Evolutionary conservation across 805 yeast species (phyloP).

Genomic region (Hanseniaspora hatyaiensis): DNA sequence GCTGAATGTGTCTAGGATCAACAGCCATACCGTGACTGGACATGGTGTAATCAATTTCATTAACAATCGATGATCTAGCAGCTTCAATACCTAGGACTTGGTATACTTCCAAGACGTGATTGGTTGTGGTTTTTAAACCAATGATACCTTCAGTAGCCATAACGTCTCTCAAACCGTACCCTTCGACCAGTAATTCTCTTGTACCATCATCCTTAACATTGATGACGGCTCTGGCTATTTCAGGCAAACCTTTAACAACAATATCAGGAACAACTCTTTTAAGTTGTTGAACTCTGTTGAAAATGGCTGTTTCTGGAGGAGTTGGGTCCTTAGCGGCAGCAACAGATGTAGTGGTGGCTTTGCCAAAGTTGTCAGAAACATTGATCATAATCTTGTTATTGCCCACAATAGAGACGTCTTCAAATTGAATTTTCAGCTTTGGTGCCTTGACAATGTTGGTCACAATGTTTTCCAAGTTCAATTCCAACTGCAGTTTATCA

Average conservation of each 20-base stretch:
- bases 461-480: conserved; percentile 76
- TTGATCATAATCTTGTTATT: conserved; percentile 54
- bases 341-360: conserved; percentile 32
- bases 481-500: conserved; percentile 79
- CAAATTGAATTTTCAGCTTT: conserved; percentile 66
- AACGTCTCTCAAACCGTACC: conserved; percentile 89
- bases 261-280: conserved; percentile 76
- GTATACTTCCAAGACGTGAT: conserved; percentile 82
- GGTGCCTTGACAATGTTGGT: conserved; percentile 74
- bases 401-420: conserved; percentile 59
- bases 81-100: conserved; percentile 95
- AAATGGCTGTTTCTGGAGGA: conserved; percentile 41
- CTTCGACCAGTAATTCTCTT: conserved; percentile 90
- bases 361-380: conserved; percentile 38
- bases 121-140: conserved; percentile 76
- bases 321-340: conserved; percentile 32
- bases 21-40: conserved; percentile 99
- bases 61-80: conserved; percentile 82
- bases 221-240: conserved; percentile 90
- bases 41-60: conserved; percentile 95
- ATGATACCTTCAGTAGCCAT: conserved; percentile 96
- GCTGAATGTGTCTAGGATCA: conserved; percentile 97
- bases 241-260: conserved; percentile 86
- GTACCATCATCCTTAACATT: conserved; percentile 77
- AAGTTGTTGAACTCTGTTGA: conserved; percentile 79